Percentiles rank a stretch among this genome's conserved stretches.
These are phyloP conservation scores for Citrus glauca DNA, from an alignment of 345 rosid genomes.

Conservation along the genomic window DNA sequence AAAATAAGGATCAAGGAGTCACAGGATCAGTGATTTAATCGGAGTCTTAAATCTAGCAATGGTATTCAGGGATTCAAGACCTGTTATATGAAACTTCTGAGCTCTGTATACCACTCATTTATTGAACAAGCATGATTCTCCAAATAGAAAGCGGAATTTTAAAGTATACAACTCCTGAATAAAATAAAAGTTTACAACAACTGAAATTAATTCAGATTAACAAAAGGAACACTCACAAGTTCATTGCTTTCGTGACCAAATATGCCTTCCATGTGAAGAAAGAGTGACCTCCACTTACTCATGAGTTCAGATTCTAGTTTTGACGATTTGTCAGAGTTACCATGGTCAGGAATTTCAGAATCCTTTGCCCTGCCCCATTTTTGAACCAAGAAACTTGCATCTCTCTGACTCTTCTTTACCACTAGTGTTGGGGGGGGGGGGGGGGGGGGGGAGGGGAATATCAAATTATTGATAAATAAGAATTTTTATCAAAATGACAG, in stretches of 20 bases:
- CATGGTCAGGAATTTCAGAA: slow-evolving; percentile 29
- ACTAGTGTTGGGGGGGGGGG: slow-evolving; percentile 19
- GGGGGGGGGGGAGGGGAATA: no score
- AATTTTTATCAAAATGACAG: background rate
- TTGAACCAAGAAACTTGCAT: slow-evolving; percentile 54
- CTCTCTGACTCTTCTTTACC: slow-evolving; percentile 79
- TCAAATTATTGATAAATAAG: background rate
- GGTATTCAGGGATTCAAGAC: background rate
- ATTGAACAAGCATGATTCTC: background rate
- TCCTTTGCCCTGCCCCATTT: slow-evolving; percentile 44
- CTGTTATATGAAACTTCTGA: background rate
- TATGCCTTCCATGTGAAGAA: slow-evolving; percentile 73
- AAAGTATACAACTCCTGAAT: background rate
- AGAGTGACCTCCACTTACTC: slow-evolving; percentile 78
- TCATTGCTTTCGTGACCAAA: slow-evolving; percentile 59
- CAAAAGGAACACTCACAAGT: slow-evolving; percentile 54
- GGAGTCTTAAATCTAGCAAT: background rate
- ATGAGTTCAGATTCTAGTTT: slow-evolving; percentile 54
- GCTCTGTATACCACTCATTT: background rate
- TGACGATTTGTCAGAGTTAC: slow-evolving; percentile 33
- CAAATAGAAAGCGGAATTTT: background rate
- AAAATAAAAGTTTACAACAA: background rate
- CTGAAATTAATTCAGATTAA: background rate
- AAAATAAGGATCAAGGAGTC: background rate
- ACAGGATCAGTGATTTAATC: slow-evolving; percentile 2